Base-by-base conservation (phyloP, 1,284 basidiomycete genomes). In the Apiotrichum gamsii region DNA sequence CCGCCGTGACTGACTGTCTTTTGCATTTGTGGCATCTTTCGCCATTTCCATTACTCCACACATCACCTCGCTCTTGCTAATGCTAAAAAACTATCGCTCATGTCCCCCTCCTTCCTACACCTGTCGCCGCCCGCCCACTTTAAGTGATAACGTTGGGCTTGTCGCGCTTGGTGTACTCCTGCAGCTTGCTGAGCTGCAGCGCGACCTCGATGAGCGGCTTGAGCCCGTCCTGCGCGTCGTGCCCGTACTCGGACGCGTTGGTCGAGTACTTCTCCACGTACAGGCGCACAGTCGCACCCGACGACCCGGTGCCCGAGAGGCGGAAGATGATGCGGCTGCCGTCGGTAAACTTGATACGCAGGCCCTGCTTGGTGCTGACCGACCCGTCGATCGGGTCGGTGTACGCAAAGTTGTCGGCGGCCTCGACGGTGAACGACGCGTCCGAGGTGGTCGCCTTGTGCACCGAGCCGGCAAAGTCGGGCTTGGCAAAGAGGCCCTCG, bases 181-280 rank as follows among this genome's bases (percentile, higher is more conserved):
- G 82, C 72, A 99, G 76, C 72, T 87, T 87, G 75, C 82, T 85
- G 51, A 88, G 77, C 60, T 80, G 76, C 48, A 98, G 74, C 24
- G 95, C 93, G 49, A 94, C 90, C 69, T 97, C 90, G 64, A 98
- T 98, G 57, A 98, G 77, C 15, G 90, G 90, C 77, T 90, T 84
- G 62, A 98, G 77, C 8, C 94, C 95, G 54, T 89, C 85, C 52
- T 87, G 86, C 14, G 94, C 86, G 50, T 87, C 80, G 60, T 80
- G 77, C 43, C 69, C 76, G 64, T 93, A 85, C 74, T 90, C 90
- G 51, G 65, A 74, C 52, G 77, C 73, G 55, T 90, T 84, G 60
- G 87, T 85, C 43, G 90, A 82, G 74, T 98, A 99, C 70, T 93
- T 84, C 74, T 93, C 89, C 34, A 90, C 82, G 64, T 93, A 93